Conservation (phyloP, 495 filamentous ascomycete genomes). For the Acidiella bohemica region DNA sequence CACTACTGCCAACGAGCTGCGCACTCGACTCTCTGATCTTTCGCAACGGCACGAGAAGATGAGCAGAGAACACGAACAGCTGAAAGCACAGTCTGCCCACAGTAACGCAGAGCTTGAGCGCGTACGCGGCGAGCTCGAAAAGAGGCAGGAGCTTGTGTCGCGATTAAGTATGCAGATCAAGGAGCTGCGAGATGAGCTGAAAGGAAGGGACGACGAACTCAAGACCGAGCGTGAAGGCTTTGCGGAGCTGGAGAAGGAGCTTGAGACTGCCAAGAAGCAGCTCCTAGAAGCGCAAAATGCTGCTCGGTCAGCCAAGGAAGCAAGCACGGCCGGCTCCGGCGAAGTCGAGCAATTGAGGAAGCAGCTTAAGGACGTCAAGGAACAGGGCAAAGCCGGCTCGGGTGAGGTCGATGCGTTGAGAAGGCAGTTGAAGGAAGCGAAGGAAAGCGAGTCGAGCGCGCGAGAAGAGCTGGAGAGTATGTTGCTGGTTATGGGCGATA, state of each 20-base stretch:
- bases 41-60: slow-evolving; percentile 12
- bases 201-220: slow-evolving; percentile 14
- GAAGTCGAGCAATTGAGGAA: slow-evolving; percentile 1
- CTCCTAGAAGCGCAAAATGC: not conserved
- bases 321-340: slow-evolving; percentile 1
- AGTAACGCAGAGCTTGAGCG: slow-evolving; percentile 2
- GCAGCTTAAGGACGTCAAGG: not conserved
- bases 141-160: not conserved
- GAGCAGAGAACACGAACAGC: slow-evolving; percentile 9
- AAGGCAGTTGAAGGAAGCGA: slow-evolving; percentile 19
- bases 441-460: slow-evolving; percentile 22
- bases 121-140: slow-evolving; percentile 3
- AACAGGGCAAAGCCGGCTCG: not conserved
- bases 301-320: not conserved
- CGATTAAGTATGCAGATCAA: not conserved
- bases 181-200: slow-evolving; percentile 13
- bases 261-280: slow-evolving; percentile 14
- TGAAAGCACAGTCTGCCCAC: not conserved
- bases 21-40: slow-evolving; percentile 9
- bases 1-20: not conserved
- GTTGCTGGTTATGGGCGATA: slow-evolving; percentile 29
- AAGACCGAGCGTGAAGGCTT: slow-evolving; percentile 10
- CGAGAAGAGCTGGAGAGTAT: slow-evolving; percentile 32
- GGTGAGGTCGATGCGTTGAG: slow-evolving; percentile 23
- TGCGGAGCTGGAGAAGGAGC: slow-evolving; percentile 21